A percentile compares a stretch with the other conserved stretches of the same genome.
Conservation (phyloP, 106 monocot genomes). For the Platanthera guangdongensis region DNA sequence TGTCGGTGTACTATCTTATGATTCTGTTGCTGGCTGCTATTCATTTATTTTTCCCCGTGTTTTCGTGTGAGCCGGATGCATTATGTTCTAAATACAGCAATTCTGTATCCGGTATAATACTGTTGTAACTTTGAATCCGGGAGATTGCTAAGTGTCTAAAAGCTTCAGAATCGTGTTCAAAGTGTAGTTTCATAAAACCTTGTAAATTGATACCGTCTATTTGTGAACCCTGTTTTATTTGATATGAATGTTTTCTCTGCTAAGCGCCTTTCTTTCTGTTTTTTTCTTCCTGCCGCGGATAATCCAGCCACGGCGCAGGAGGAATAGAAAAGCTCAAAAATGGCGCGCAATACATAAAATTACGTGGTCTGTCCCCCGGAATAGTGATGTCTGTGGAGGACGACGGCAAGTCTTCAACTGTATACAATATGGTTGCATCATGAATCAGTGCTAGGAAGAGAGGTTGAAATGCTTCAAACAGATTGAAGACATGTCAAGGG, state of each 20-base stretch:
- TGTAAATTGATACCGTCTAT: neutral
- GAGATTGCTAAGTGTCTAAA: neutral
- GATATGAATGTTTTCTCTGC: neutral
- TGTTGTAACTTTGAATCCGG: neutral
- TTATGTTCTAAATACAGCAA: conserved; percentile 1
- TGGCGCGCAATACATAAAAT: too few relatives aligned
- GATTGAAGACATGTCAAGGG: too few relatives aligned
- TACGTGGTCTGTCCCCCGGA: too few relatives aligned
- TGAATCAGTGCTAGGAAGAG: too few relatives aligned
- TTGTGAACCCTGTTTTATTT: neutral
- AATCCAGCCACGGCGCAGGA: too few relatives aligned
- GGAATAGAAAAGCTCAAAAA: too few relatives aligned
- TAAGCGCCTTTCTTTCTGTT: too few relatives aligned
- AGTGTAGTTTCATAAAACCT: neutral
- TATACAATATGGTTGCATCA: too few relatives aligned
- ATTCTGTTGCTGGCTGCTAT: neutral
- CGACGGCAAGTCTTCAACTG: too few relatives aligned
- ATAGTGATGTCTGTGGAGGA: too few relatives aligned
- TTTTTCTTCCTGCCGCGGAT: too few relatives aligned
- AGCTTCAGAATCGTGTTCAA: neutral
- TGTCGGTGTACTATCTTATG: conserved; percentile 51
- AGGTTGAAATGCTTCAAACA: too few relatives aligned
- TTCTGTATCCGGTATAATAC: neutral
- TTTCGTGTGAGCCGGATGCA: neutral
- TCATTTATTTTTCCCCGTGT: conserved; percentile 8